Conservation (phyloP, 1,284 basidiomycete genomes). For the Ceratobasidium sp. region DNA sequence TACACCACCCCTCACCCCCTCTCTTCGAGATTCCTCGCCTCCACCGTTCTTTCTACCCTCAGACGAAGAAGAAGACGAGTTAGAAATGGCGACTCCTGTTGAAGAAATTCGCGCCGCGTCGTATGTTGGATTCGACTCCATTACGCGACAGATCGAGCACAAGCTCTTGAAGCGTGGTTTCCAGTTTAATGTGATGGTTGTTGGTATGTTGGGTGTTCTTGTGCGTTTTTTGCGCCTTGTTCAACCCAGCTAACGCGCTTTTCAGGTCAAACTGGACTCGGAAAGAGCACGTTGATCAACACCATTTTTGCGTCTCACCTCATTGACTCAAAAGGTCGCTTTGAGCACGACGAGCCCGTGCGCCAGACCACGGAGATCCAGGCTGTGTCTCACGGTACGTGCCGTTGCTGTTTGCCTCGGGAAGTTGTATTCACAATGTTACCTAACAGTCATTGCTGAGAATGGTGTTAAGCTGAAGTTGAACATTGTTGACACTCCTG, state of each 20-base stretch:
- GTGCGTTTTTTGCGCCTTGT: background rate
- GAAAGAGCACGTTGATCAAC: constrained; percentile 99
- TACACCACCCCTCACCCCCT: constrained; percentile 33
- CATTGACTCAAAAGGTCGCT: constrained; percentile 96
- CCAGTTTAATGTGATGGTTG: constrained; percentile 98
- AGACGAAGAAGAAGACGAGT: constrained; percentile 40
- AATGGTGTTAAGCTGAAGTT: constrained; percentile 95
- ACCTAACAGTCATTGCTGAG: constrained; percentile 86
- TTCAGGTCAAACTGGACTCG: constrained; percentile 94
- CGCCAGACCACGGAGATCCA: constrained; percentile 98
- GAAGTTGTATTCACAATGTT: constrained; percentile 9
- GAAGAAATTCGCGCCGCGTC: constrained; percentile 90
- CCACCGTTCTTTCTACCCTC: constrained; percentile 1
- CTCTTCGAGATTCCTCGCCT: constrained; percentile 14
- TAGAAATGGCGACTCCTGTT: constrained; percentile 58
- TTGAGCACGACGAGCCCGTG: constrained; percentile 87
- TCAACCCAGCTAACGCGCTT: constrained; percentile 43
- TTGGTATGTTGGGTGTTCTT: constrained; percentile 71
- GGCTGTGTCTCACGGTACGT: constrained; percentile 88
- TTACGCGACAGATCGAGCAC: constrained; percentile 98
- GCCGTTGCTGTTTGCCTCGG: background rate
- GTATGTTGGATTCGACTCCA: constrained; percentile 95
- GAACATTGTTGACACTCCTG: constrained; percentile 99
- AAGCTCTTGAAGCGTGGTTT: constrained; percentile 99
- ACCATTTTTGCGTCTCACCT: constrained; percentile 98